Evolutionary conservation across 2,329 filamentous ascomycete species (phyloP), one percentile per base, ranked within the genome.

Genomic region (Fusarium cyanostomum): DNA sequence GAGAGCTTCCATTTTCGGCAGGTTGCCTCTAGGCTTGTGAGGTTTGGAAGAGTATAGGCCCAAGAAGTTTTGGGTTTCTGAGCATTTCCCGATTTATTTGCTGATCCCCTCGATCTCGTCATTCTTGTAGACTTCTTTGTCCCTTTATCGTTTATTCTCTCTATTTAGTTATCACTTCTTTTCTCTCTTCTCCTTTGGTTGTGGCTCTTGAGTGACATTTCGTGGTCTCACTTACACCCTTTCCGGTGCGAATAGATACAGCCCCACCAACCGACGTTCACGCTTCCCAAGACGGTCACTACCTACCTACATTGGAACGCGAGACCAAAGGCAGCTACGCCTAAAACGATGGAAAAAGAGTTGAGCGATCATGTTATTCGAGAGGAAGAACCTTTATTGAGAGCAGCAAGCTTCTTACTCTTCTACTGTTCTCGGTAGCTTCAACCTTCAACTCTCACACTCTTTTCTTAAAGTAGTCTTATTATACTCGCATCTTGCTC

Each of bases 1-100:
- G 34, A 51, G 31, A 51, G 35, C 50, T 6, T 26, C 59, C 54
- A 31, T 60, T 64, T 50, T 64, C 54, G 54, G 62, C 35, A 46
- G 35, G 27, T 64, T 41, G 33, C 59, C 54, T 56, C 38, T 39
- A 66, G 37, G 50, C 54, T 37, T 7, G 28, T 41, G 18, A 18
- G 11, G 13, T 28, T 37, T 35, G 12, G 26, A 31, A 39, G 12
- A 12, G 7, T 24, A 31, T n/a, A 24, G 12, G n/a, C 27, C 38
- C 9, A 43, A 28, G 27, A 18, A 15, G 26, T 34, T 16, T 16
- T 24, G 44, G 37, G 38, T 18, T 15, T 41, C 27, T 12, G 18
- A 30, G 30, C 5, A 16, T 33, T 18, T 53, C 12, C 13, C 26
- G 35, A 56, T 42, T 63, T 53, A 52, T 50, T n/a, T n/a, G n/a